Evolutionary conservation across 176 grass and related monocot species (phyloP).

Genomic region (Carex littledalei): DNA sequence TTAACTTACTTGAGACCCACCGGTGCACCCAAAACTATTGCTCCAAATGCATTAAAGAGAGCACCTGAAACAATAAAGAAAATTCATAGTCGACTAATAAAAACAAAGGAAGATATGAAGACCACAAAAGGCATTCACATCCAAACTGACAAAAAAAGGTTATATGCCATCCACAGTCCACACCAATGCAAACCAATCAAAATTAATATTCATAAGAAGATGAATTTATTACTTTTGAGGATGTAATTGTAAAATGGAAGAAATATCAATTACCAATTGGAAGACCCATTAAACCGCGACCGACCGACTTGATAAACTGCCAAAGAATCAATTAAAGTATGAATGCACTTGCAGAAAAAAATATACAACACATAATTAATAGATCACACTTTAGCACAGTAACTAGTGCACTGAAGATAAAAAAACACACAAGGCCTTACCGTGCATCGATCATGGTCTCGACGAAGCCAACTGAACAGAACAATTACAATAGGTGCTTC

Average conservation of each 20-base stretch:
- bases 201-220: neutral
- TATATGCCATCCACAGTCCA: neutral
- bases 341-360: neutral
- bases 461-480: constrained; percentile 58
- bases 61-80: constrained; percentile 48
- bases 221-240: neutral
- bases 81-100: neutral
- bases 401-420: neutral
- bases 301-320: constrained; percentile 59
- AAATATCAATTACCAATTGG: constrained; percentile 40
- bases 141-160: neutral
- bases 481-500: constrained; percentile 58
- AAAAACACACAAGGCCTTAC: constrained; percentile 26
- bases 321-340: constrained; percentile 12
- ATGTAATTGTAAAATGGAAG: neutral
- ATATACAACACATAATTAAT: neutral
- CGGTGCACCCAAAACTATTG: constrained; percentile 84
- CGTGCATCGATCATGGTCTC: constrained; percentile 40
- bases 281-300: constrained; percentile 48
- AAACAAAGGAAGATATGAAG: neutral
- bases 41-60: constrained; percentile 83
- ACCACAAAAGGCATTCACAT: neutral
- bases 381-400: neutral
- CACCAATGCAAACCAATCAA: neutral
- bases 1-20: constrained; percentile 67